These are phyloP conservation scores for Azolla pinnata DNA, from an alignment of 75 land plant species.

Conservation along the genomic window DNA sequence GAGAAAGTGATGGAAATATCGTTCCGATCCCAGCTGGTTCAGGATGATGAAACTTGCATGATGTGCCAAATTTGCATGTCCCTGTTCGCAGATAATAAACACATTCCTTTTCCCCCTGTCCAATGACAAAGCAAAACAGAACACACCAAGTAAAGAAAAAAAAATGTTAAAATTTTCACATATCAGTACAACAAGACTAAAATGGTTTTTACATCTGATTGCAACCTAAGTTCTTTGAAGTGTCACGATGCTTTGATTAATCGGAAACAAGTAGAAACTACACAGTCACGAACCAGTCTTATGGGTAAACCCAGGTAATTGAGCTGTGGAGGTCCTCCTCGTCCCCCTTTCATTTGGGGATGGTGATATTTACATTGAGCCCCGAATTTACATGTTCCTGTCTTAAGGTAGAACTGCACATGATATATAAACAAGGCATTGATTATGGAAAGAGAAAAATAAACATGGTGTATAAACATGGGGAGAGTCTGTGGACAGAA, in stretches of 20 bases:
- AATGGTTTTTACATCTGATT: too few species aligned
- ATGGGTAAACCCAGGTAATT: constrained; percentile 74
- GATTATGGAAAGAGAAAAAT: not conserved
- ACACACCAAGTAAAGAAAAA: too few species aligned
- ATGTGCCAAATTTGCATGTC: constrained; percentile 66
- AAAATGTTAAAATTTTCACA: too few species aligned
- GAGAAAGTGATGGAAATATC: constrained; percentile 21
- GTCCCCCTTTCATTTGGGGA: constrained; percentile 70
- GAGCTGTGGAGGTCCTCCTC: constrained; percentile 43
- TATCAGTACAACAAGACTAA: too few species aligned
- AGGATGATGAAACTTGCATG: constrained; percentile 88
- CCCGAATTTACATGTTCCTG: constrained; percentile 89
- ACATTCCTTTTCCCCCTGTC: constrained; percentile 62
- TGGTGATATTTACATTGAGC: constrained; percentile 84
- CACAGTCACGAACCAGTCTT: constrained; percentile 55
- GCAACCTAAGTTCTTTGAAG: too few species aligned
- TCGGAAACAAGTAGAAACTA: too few species aligned
- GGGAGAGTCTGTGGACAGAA: too few species aligned
- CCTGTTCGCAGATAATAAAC: constrained; percentile 75
- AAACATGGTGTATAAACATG: not conserved
- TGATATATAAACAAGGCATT: not conserved
- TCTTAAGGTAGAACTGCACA: constrained; percentile 72
- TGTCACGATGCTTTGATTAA: too few species aligned
- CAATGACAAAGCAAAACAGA: too few species aligned
- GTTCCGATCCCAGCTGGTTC: constrained; percentile 40